Evolutionary conservation across 2,329 filamentous ascomycete genomes (phyloP).

Genomic region (Aciculosporium take): DNA sequence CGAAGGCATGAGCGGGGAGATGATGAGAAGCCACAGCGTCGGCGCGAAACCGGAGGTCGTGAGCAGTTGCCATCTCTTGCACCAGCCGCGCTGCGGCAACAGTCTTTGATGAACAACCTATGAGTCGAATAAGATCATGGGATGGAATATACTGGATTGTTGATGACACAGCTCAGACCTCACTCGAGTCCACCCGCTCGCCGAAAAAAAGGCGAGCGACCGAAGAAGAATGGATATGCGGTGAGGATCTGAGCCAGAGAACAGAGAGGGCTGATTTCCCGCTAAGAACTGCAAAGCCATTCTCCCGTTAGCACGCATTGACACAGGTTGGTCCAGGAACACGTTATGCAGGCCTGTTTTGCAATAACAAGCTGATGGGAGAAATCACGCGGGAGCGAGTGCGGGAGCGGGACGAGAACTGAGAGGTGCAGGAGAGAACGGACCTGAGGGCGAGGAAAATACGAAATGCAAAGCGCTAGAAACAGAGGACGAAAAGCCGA

Average conservation of each 20-base stretch:
- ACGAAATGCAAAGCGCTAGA: constrained; percentile 7
- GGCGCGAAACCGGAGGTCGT: constrained; percentile 22
- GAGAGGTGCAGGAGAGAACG: neutral
- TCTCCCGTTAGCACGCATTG: neutral
- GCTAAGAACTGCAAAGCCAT: neutral
- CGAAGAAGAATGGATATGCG: neutral
- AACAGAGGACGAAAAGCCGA: constrained; percentile 8
- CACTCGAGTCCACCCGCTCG: neutral
- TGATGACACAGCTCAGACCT: neutral
- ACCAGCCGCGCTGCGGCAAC: constrained; percentile 35
- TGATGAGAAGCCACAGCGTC: constrained; percentile 10
- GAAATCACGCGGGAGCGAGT: too few species aligned
- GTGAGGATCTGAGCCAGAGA: neutral
- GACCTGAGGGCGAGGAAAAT: constrained; percentile 4
- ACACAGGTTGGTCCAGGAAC: neutral
- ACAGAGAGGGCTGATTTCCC: neutral
- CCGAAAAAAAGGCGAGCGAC: neutral
- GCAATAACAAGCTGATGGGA: neutral
- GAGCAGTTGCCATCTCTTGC: constrained; percentile 29
- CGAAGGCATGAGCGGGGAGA: constrained; percentile 7
- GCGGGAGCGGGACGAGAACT: too few species aligned
- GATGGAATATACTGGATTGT: constrained; percentile 6
- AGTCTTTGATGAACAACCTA: constrained; percentile 27
- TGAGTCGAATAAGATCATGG: constrained; percentile 25
- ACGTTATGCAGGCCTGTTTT: neutral